Conservation (phyloP, 2,329 filamentous ascomycete species). For the Chrysoporthe puriensis region DNA sequence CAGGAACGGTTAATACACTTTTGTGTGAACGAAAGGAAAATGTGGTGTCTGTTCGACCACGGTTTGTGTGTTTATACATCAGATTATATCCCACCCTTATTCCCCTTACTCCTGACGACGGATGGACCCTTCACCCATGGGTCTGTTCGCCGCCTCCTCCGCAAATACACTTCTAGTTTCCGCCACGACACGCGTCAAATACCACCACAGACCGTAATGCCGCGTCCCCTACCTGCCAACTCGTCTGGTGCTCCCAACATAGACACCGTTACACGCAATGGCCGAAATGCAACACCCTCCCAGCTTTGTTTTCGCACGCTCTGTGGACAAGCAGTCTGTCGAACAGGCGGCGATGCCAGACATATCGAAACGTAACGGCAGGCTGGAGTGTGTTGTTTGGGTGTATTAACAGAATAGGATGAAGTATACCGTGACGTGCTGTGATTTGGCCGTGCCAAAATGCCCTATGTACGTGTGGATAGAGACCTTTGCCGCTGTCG, state of each 20-base stretch:
- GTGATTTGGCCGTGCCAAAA: conserved; percentile 26
- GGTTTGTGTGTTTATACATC: conserved; percentile 28
- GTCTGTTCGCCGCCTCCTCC: not conserved
- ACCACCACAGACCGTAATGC: not conserved
- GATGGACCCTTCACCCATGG: not conserved
- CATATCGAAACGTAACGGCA: conserved; percentile 11
- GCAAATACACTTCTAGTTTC: not conserved
- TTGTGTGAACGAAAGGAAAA: conserved; percentile 15
- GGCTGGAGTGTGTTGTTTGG: conserved; percentile 23
- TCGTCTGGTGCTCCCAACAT: not conserved
- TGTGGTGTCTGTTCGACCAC: conserved; percentile 26
- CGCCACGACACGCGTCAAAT: conserved; percentile 1
- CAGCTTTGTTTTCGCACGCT: not conserved
- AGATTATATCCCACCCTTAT: conserved; percentile 23
- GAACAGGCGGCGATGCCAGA: conserved; percentile 9
- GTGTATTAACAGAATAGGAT: conserved; percentile 30
- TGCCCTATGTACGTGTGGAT: conserved; percentile 28
- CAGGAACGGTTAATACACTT: not conserved
- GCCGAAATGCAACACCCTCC: conserved; percentile 6
- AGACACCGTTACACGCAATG: conserved; percentile 9
- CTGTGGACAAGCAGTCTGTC: not conserved
- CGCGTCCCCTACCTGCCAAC: not conserved
- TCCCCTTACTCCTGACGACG: conserved; percentile 12
- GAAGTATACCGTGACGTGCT: conserved; percentile 28
- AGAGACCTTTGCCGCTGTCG: conserved; percentile 12